These are phyloP conservation scores for Termitomyces sp. DNA, from an alignment of 768 basidiomycete species.

Conservation along the genomic window DNA sequence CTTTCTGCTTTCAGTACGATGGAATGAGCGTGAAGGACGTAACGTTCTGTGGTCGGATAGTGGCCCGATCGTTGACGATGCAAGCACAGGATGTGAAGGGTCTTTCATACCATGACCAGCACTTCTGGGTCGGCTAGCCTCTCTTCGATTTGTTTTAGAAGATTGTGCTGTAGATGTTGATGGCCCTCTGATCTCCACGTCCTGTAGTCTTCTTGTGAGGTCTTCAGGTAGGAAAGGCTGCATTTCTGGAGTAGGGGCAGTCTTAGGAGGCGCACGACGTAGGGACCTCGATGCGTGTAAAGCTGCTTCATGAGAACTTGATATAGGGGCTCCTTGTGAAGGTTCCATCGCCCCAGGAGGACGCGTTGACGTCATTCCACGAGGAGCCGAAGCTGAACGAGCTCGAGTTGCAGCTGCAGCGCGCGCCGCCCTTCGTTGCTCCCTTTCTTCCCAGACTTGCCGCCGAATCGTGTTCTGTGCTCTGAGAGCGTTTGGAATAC, in stretches of 20 bases:
- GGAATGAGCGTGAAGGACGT: conserved; percentile 58
- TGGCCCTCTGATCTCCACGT: conserved; percentile 33
- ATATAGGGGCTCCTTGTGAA: conserved; percentile 9
- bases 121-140: conserved; percentile 12
- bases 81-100: conserved; percentile 5
- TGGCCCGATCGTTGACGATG: conserved; percentile 5
- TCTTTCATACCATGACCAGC: conserved; percentile 13
- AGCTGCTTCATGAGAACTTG: conserved; percentile 35
- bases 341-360: conserved; percentile 30
- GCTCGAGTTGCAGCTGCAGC: conserved; percentile 20
- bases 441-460: conserved; percentile 65
- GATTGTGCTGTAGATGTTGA: conserved; percentile 12
- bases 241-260: conserved; percentile 33
- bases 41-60: conserved; percentile 22
- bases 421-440: conserved; percentile 49
- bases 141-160: conserved; percentile 6
- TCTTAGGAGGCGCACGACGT: conserved; percentile 37
- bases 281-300: conserved; percentile 27
- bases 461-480: conserved; percentile 79
- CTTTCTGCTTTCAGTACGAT: conserved; percentile 35
- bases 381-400: conserved; percentile 15
- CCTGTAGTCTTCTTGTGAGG: conserved; percentile 51
- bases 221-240: conserved; percentile 52
- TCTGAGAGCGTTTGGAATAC: conserved; percentile 76
- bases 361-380: conserved; percentile 28